These are phyloP conservation scores for Metrosideros polymorpha DNA, from an alignment of 441 rosid genomes.

Conservation along the genomic window DNA sequence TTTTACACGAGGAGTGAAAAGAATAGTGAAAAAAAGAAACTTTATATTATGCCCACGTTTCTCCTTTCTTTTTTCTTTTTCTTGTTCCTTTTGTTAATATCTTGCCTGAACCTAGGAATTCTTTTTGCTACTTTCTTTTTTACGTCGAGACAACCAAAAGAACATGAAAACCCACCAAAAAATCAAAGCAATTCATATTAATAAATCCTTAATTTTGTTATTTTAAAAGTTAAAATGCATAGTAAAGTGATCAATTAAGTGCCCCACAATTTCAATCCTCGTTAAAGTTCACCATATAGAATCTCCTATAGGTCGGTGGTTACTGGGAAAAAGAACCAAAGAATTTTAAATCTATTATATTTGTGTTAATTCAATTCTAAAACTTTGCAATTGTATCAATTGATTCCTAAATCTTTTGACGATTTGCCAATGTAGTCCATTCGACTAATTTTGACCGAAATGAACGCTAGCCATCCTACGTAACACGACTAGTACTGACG, in stretches of 20 bases:
- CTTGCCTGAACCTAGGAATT: background rate
- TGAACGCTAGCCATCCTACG: no score
- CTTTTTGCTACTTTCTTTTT: background rate
- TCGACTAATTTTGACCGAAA: no score
- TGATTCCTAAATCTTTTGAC: no score
- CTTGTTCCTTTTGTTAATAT: background rate
- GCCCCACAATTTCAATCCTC: background rate
- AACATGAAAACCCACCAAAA: background rate
- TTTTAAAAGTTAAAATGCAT: background rate
- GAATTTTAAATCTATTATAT: no score
- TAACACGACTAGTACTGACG: no score
- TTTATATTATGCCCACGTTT: background rate
- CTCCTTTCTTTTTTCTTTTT: background rate
- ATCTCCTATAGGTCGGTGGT: background rate
- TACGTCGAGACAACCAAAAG: background rate
- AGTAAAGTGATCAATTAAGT: background rate
- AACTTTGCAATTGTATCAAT: no score
- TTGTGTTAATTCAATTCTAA: no score
- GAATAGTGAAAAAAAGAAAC: background rate
- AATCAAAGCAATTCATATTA: background rate
- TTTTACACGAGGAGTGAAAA: background rate
- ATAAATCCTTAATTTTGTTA: background rate
- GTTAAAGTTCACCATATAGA: background rate
- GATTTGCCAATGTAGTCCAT: no score
- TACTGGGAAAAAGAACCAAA: no score